Evolutionary conservation across 106 monocot species (phyloP), one percentile per base, ranked within the genome.

Genomic region (Acorus calamus): DNA sequence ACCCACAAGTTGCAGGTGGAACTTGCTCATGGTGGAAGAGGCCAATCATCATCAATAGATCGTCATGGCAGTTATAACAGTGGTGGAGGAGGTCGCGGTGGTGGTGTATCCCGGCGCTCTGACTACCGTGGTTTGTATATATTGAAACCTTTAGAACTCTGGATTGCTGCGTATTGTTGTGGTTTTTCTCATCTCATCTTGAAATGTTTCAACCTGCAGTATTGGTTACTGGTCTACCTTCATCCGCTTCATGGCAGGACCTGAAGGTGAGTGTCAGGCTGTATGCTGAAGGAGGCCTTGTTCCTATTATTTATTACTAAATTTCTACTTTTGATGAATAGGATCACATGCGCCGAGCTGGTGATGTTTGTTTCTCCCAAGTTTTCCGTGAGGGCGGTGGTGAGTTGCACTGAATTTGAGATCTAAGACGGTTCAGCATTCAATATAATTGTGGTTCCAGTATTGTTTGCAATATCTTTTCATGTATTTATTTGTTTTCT

Each of bases 311-410:
- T 28, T 28, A 28, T 28, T 28, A 28, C 28, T 28, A 28, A 28
- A 28, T 28, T 28, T 28, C 28, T 28, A 28, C 28, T 28, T 28
- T 28, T 55, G 42, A 50, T 47, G 63, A 46, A 10, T 61, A 89
- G 88, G 88, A 89, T 56, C 88, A 89, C 52, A 89, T 89, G 88
- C 88, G 94, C 12, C 76, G 79, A 61, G 94, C 90, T 76, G 94
- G 94, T 67, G 94, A 94, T 87, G 94, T 94, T 53, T 89, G 89
- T 52, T 94, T 94, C 66, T 94, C 94, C 12, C 77, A 94, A 76
- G 94, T 94, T 59, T 94, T 79, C 57, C 86, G 87, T 66, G 94
- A 94, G 48, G 77, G 84, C 9, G 69, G 82, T 69, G 86, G 94
- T 94, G 56, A 77, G 81, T 59, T 54, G 4, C 14, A 2, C 43